phyloP scores from a whole-genome alignment of 768 basidiomycete genomes.

The Artomyces pyxidatus region DNA sequence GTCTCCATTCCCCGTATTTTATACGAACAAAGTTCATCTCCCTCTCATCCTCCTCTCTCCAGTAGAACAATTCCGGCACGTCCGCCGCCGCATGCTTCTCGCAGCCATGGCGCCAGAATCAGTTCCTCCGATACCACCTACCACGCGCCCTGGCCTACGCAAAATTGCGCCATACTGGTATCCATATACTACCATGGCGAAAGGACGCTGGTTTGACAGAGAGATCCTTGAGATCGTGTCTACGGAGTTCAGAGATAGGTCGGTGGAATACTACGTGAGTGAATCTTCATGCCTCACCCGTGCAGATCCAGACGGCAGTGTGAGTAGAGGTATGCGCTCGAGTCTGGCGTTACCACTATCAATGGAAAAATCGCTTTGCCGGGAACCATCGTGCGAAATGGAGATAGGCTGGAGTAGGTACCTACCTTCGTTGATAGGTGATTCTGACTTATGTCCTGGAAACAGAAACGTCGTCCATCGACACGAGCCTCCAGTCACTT shows the following conservation, averaged over 20 bases:
- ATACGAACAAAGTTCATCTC: constrained; percentile 20
- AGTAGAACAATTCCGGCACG: constrained; percentile 42
- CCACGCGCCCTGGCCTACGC: constrained; percentile 43
- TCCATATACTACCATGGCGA: constrained; percentile 89
- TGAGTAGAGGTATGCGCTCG: constrained; percentile 57
- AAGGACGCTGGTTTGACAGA: constrained; percentile 81
- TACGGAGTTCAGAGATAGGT: constrained; percentile 89
- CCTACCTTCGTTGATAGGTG: neutral
- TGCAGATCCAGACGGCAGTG: neutral
- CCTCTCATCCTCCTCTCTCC: constrained; percentile 42
- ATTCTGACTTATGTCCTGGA: neutral
- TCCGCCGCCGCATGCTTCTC: constrained; percentile 16
- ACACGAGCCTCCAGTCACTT: constrained; percentile 95
- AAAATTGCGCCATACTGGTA: constrained; percentile 89
- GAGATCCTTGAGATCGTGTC: constrained; percentile 88
- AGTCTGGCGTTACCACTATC: constrained; percentile 91
- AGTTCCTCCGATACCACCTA: constrained; percentile 3
- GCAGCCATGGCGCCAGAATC: constrained; percentile 16
- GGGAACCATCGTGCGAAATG: constrained; percentile 71
- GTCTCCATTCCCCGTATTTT: constrained; percentile 3
- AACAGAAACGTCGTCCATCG: constrained; percentile 86
- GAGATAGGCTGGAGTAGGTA: constrained; percentile 84
- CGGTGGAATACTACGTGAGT: constrained; percentile 93
- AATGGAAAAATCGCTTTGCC: constrained; percentile 84
- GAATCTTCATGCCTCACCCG: neutral